Evolutionary conservation across 2,329 filamentous ascomycete genomes (phyloP), one percentile per base, ranked within the genome.

Genomic region (Alternaria sp.): DNA sequence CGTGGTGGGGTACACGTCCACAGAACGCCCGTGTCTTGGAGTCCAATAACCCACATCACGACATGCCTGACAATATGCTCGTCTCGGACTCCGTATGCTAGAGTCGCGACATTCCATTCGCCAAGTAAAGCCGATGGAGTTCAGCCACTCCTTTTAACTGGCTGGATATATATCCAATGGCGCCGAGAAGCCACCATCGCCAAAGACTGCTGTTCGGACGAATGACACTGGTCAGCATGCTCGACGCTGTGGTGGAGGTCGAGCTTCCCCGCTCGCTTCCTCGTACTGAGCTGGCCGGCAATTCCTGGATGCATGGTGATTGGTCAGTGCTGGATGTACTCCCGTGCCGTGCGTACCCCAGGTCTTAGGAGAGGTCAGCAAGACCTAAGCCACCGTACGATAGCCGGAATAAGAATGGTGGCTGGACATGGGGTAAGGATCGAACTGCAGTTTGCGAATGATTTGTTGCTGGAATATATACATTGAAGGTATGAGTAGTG

Each of bases 191-290:
- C 43, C 32, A 22, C 43, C 54, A 27, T n/a, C 8, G 7, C 48
- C 20, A 49, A 41, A 25, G 18, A 14, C 10, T 28, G 12, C 18
- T 12, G 7, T n/a, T 7, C 9, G 4, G 4, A 40, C 32, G 20
- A 14, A 12, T 28, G 18, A 5, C 10, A 16, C 38, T 27, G 20
- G 46, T 38, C 45, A 57, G 57, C 27, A 45, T 45, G 5, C 14
- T 18, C 18, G 27, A 41, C 6, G 14, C 14, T 12, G 28, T 48
- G 30, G 41, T 52, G 27, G 22, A 57, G 34, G 27, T n/a, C 36
- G 25, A 32, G n/a, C 43, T 57, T 40, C 48, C 54, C 46, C 49
- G 48, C 46, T 57, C 41, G 34, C n/a, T 43, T n/a, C 28, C 18
- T 16, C 32, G 14, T 45, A 25, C 22, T 32, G 43, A 45, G 54